phyloP scores from a whole-genome alignment of 1,139 yeast genomes.

The Ashbya aceris region DNA sequence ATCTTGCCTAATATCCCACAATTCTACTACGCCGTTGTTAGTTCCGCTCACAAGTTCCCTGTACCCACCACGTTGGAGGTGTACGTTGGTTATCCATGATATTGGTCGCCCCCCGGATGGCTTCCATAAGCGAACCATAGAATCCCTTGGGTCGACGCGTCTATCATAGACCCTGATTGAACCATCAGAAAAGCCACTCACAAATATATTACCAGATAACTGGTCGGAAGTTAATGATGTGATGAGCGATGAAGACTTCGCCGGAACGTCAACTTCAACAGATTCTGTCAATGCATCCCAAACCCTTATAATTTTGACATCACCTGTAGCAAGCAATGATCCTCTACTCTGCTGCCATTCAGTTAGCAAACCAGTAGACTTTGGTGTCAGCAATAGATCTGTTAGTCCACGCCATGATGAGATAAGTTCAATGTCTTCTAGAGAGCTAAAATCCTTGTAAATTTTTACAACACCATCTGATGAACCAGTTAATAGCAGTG shows the following conservation, averaged over 20 bases:
- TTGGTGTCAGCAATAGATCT: conserved; percentile 70
- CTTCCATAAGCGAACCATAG: conserved; percentile 75
- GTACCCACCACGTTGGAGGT: conserved; percentile 94
- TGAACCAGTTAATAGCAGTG: conserved; percentile 77
- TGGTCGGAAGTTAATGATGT: conserved; percentile 90
- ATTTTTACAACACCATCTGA: conserved; percentile 89
- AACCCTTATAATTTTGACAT: conserved; percentile 77
- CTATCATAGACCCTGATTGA: conserved; percentile 84
- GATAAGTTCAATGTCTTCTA: conserved; percentile 49
- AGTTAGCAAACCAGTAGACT: conserved; percentile 74
- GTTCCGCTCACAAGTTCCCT: conserved; percentile 84
- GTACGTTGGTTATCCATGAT: conserved; percentile 68
- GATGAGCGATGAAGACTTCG: conserved; percentile 81
- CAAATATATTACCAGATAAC: conserved; percentile 84
- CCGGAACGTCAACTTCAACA: conserved; percentile 80
- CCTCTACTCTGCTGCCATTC: conserved; percentile 99
- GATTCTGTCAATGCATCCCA: conserved; percentile 98
- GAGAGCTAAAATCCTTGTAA: conserved; percentile 64
- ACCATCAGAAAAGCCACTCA: conserved; percentile 94
- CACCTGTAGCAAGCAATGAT: conserved; percentile 85
- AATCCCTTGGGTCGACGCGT: conserved; percentile 72
- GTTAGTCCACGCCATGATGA: conserved; percentile 93
- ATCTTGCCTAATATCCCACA: conserved; percentile 81
- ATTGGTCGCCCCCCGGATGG: conserved; percentile 23
- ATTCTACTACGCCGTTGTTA: conserved; percentile 68